Evolutionary conservation across 305 asterid species (phyloP).

Genomic region (Solanum hybrid): DNA sequence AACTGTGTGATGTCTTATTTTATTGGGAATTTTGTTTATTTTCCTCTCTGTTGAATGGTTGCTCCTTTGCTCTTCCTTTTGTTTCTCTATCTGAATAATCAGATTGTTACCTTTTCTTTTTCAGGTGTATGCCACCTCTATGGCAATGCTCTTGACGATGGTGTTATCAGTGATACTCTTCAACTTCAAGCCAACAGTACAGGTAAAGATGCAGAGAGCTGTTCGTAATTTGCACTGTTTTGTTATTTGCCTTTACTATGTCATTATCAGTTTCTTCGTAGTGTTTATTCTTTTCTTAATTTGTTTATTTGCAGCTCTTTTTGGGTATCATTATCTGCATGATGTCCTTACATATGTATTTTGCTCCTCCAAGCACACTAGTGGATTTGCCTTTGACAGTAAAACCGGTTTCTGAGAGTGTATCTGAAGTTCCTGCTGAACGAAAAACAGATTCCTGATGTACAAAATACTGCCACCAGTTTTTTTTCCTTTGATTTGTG

Average conservation of each 20-base stretch:
- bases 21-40: background rate
- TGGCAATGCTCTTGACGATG: slow-evolving; percentile 97
- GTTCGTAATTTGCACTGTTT: background rate
- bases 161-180: slow-evolving; percentile 72
- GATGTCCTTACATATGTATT: slow-evolving; percentile 95
- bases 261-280: background rate
- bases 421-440: slow-evolving; percentile 53
- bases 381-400: slow-evolving; percentile 58
- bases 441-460: slow-evolving; percentile 50
- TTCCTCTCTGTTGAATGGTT: background rate
- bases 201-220: slow-evolving; percentile 31
- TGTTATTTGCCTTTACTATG: background rate
- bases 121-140: slow-evolving; percentile 92
- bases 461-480: background rate
- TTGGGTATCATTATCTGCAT: slow-evolving; percentile 82
- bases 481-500: background rate
- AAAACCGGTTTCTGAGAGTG: slow-evolving; percentile 46
- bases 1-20: background rate
- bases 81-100: background rate
- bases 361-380: slow-evolving; percentile 78
- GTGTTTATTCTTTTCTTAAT: background rate
- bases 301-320: slow-evolving; percentile 56
- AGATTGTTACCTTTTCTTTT: background rate
- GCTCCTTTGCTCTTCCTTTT: background rate
- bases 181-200: slow-evolving; percentile 76